phyloP scores from a whole-genome alignment of 306 rosid species.

The Casuarina cunninghamiana region DNA sequence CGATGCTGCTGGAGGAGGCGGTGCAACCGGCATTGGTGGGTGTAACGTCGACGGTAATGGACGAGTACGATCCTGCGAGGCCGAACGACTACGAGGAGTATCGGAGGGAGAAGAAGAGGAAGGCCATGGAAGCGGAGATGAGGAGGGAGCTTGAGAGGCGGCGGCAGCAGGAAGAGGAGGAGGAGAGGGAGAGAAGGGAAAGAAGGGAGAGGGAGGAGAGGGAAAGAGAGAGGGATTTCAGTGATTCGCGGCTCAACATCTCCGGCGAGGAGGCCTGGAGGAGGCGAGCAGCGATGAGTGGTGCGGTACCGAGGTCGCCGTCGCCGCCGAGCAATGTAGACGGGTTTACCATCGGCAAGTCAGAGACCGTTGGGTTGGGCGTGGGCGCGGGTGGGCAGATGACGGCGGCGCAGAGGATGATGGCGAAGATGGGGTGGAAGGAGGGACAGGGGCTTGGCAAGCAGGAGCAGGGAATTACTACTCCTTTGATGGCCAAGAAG shows the following conservation, averaged over 20 bases:
- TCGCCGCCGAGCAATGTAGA: conserved; percentile 72
- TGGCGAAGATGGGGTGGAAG: conserved; percentile 99
- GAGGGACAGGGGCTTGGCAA: conserved; percentile 97
- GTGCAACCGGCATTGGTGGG: conserved; percentile 77
- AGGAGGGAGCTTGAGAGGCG: conserved; percentile 74
- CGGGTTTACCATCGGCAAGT: conserved; percentile 87
- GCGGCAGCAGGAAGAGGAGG: conserved; percentile 72
- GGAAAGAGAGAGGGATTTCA: conserved; percentile 42
- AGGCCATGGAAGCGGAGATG: conserved; percentile 78
- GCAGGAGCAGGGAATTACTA: conserved; percentile 96
- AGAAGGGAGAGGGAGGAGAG: conserved; percentile 43
- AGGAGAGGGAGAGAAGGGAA: conserved; percentile 42
- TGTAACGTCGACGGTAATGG: conserved; percentile 74
- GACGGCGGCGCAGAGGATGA: conserved; percentile 99
- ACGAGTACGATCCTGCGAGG: conserved; percentile 92
- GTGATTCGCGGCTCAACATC: conserved; percentile 67
- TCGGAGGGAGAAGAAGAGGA: conserved; percentile 74
- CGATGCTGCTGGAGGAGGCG: conserved; percentile 33
- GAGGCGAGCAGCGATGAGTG: conserved; percentile 93
- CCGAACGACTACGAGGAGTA: conserved; percentile 98
- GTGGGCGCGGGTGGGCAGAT: conserved; percentile 96
- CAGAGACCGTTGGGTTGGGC: conserved; percentile 86
- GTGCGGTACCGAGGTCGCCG: conserved; percentile 65
- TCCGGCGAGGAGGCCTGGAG: conserved; percentile 99
- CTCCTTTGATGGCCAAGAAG: conserved; percentile 96